Conservation (phyloP, 1,139 yeast species). For the Pichia sp. region DNA sequence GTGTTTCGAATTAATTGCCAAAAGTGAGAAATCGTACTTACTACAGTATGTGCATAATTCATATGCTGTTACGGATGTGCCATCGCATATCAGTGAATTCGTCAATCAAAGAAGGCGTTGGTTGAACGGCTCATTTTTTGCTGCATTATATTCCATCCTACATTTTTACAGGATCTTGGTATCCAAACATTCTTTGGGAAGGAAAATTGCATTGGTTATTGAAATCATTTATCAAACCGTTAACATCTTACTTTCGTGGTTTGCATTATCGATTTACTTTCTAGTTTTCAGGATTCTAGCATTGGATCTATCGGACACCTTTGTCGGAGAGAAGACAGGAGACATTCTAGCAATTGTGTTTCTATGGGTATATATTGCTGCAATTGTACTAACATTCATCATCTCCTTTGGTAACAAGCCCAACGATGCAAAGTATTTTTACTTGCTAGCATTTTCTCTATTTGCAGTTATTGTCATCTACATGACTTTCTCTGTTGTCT, state of each 20-base stretch:
- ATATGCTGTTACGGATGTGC: constrained; percentile 81
- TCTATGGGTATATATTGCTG: constrained; percentile 82
- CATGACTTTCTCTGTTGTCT: constrained; percentile 82
- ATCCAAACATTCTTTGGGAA: constrained; percentile 55
- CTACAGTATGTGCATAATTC: constrained; percentile 72
- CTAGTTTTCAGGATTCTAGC: constrained; percentile 66
- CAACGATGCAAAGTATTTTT: constrained; percentile 78
- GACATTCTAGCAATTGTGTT: constrained; percentile 72
- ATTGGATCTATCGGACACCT: constrained; percentile 44
- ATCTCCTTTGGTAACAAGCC: constrained; percentile 93
- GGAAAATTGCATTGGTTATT: constrained; percentile 59
- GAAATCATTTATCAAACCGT: constrained; percentile 69
- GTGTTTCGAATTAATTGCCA: constrained; percentile 81
- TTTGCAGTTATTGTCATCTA: constrained; percentile 91
- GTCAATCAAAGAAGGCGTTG: constrained; percentile 78
- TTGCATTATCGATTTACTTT: constrained; percentile 70
- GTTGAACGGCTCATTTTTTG: constrained; percentile 83
- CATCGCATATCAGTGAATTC: constrained; percentile 66
- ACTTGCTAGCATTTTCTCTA: constrained; percentile 71
- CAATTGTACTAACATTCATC: constrained; percentile 84
- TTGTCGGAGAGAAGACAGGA: constrained; percentile 47
- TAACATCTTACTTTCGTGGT: constrained; percentile 70
- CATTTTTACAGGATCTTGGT: constrained; percentile 69
- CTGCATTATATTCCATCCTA: constrained; percentile 68
- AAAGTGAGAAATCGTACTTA: constrained; percentile 53